phyloP scores from a whole-genome alignment of 805 yeast genomes.

The Starmerella scarabaei region DNA sequence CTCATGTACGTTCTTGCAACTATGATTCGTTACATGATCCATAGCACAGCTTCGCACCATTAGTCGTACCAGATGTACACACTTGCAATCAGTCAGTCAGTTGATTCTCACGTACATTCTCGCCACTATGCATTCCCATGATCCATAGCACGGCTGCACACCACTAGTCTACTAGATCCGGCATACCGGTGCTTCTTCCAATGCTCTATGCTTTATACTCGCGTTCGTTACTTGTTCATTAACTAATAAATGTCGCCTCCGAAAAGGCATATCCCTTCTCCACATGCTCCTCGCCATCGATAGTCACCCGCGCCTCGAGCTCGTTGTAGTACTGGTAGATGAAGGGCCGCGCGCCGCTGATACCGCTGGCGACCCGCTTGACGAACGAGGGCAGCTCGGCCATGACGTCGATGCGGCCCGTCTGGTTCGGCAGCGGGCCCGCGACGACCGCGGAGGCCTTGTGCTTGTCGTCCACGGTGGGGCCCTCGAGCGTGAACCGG shows the following conservation, averaged over 20 bases:
- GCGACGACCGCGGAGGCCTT: constrained; percentile 31
- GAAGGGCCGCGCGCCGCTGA: constrained; percentile 93
- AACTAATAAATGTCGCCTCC: constrained; percentile 68
- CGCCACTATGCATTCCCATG: too few relatives aligned
- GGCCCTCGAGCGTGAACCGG: constrained; percentile 44
- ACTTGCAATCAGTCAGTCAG: too few relatives aligned
- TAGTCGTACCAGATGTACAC: too few relatives aligned
- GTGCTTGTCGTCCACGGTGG: constrained; percentile 35
- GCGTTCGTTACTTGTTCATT: constrained; percentile 4
- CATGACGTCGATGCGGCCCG: constrained; percentile 95
- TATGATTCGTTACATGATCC: too few relatives aligned
- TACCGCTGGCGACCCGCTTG: constrained; percentile 83
- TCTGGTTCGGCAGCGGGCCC: constrained; percentile 50
- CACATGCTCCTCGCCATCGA: constrained; percentile 30
- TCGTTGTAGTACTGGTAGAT: constrained; percentile 81
- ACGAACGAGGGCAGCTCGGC: constrained; percentile 91
- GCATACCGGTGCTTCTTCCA: too few relatives aligned
- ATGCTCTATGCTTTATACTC: background rate
- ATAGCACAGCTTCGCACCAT: too few relatives aligned
- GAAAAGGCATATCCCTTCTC: constrained; percentile 59
- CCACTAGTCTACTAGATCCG: too few relatives aligned
- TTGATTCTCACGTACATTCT: too few relatives aligned
- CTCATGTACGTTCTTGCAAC: too few relatives aligned
- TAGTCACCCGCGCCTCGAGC: constrained; percentile 35
- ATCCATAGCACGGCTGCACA: too few relatives aligned